Evolutionary conservation across 1,284 basidiomycete genomes (phyloP), one percentile per base, ranked within the genome.

Genomic region (Irpex sp.): DNA sequence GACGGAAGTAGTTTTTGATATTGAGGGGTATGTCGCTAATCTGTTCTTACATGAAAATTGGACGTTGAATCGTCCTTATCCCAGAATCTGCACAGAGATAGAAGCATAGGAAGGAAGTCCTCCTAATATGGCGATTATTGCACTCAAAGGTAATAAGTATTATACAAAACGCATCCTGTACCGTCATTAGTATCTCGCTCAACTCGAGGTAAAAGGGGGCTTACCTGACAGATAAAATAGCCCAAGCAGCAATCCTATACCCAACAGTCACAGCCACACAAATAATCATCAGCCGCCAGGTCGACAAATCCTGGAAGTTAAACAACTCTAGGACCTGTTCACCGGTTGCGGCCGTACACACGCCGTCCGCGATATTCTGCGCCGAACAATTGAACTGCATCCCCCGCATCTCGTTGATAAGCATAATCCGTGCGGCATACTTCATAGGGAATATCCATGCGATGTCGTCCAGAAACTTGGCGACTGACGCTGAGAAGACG

Each of bases 261-360:
- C 54, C 61, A 12, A 62, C 37, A 16, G 61, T 62, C 7, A 62
- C 49, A 19, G 61, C 58, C 8, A 62, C 48, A 18, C 53, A 23
- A 2, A 59, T 48, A 12, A 62, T 33, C 7, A 56, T 18, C 12
- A 62, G 37, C 14, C 39, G 37, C 61, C 61, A 62, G 5, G 58
- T 21, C 12, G 36, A 55, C 16, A 35, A 16, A 33, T 57, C 59
- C 23, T 64, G 52, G 55, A 56, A 65, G 5, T 48, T 58, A 39
- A 63, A 65, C 36, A 65, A 52, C 35, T 65, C 64, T 4, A 65
- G 60, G 19, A 65, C 62, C 36, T 65, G 62, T 23, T 61, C 52
- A 7, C 64, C 64, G 5, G 47, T 61, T 18, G 58, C 58, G 7
- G 63, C 63, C 5, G 63, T 59, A 39, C 64, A 65, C 47, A 45